Evolutionary conservation across 192 early-diverging fungal genomes (phyloP).

Genomic region (Linnemannia elongata): DNA sequence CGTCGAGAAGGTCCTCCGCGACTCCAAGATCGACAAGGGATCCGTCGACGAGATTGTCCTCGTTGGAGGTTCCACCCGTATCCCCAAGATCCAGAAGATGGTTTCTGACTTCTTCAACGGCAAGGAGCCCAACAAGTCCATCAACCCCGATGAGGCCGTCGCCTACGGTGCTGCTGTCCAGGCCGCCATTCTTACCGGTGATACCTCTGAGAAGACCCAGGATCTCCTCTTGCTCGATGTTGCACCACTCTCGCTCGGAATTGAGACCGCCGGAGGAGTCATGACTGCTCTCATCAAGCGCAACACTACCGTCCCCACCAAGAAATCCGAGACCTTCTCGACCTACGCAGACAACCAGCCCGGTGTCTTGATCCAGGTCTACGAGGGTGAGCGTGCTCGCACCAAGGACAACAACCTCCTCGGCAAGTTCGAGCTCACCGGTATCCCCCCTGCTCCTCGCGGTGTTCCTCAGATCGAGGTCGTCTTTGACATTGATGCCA

Average conservation of each 20-base stretch:
- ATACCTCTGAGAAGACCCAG: slow-evolving; percentile 91
- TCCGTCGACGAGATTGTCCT: slow-evolving; percentile 91
- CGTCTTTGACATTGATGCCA: slow-evolving; percentile 95
- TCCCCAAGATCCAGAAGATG: slow-evolving; percentile 98
- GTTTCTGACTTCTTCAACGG: slow-evolving; percentile 97
- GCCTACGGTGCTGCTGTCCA: slow-evolving; percentile 99
- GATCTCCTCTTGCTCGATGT: slow-evolving; percentile 94
- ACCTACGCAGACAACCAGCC: slow-evolving; percentile 97
- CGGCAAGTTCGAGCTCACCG: slow-evolving; percentile 96
- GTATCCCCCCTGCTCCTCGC: slow-evolving; percentile 96
- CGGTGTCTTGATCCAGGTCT: slow-evolving; percentile 93
- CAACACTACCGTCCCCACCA: slow-evolving; percentile 94
- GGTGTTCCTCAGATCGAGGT: slow-evolving; percentile 97
- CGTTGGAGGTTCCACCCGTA: slow-evolving; percentile 98
- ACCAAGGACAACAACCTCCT: slow-evolving; percentile 97
- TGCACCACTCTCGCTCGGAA: slow-evolving; percentile 93
- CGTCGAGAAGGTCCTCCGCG: slow-evolving; percentile 96
- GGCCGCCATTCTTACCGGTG: slow-evolving; percentile 96
- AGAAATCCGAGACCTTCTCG: slow-evolving; percentile 96
- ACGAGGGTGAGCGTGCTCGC: slow-evolving; percentile 93
- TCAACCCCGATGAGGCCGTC: slow-evolving; percentile 99
- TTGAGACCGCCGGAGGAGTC: slow-evolving; percentile 96
- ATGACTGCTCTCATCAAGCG: slow-evolving; percentile 95
- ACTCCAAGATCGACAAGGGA: slow-evolving; percentile 95
- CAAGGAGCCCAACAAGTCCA: slow-evolving; percentile 99